Conservation (phyloP, 176 grass and related monocot genomes). For the Cymbopogon citratus region DNA sequence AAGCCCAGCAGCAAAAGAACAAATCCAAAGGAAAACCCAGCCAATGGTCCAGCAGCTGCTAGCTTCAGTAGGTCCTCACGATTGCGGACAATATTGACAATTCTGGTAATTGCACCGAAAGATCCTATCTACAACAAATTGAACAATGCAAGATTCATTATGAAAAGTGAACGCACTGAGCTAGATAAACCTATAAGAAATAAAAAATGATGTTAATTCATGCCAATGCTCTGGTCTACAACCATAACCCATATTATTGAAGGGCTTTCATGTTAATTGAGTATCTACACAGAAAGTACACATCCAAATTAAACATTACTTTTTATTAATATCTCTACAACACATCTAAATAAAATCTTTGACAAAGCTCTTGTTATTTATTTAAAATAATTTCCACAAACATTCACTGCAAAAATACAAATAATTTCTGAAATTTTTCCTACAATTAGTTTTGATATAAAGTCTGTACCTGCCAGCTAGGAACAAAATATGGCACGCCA, state of each 20-base stretch:
- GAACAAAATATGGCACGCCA: conserved; percentile 91
- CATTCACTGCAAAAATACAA: background rate
- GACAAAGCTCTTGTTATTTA: background rate
- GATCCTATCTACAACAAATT: conserved; percentile 81
- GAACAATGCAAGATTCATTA: background rate
- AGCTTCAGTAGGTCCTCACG: conserved; percentile 80
- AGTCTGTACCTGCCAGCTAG: conserved; percentile 93
- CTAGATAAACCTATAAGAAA: background rate
- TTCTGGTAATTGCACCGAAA: conserved; percentile 93
- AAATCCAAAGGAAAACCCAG: conserved; percentile 73
- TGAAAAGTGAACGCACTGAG: background rate
- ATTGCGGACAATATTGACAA: conserved; percentile 77
- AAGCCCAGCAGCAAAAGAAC: conserved; percentile 83
- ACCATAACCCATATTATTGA: background rate
- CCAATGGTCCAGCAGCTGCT: conserved; percentile 76
- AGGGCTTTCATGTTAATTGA: background rate
- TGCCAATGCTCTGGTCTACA: background rate
- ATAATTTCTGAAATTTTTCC: background rate
- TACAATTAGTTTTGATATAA: background rate
- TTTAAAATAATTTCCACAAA: background rate
- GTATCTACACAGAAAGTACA: background rate
- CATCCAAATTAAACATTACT: background rate
- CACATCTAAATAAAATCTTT: background rate
- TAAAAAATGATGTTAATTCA: background rate
- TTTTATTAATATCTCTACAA: background rate